phyloP scores from a whole-genome alignment of 2,329 filamentous ascomycete species.

The Venturia carpophila region DNA sequence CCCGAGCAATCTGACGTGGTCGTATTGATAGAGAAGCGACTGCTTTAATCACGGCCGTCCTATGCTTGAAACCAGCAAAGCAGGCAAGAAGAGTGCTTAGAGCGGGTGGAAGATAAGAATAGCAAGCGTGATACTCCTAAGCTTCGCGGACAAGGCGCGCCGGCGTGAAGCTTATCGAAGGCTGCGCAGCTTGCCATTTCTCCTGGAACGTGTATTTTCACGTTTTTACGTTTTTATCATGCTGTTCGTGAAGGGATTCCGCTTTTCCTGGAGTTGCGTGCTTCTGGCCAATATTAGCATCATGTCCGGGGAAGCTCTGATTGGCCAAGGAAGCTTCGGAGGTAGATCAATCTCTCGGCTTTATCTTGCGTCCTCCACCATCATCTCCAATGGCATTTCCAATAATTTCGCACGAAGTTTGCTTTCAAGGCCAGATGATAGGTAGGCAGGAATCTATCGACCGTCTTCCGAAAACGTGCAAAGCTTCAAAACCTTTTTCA shows the following conservation, averaged over 20 bases:
- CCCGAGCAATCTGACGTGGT: too few species aligned
- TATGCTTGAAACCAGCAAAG: background rate
- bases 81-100: too few species aligned
- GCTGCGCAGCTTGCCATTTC: background rate
- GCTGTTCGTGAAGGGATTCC: background rate
- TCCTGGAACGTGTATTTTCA: too few species aligned
- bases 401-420: too few species aligned
- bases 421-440: too few species aligned
- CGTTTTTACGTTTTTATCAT: background rate
- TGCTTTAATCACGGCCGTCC: too few species aligned
- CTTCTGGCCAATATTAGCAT: background rate
- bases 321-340: background rate
- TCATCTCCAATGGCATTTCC: background rate
- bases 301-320: background rate
- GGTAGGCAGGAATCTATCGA: too few species aligned
- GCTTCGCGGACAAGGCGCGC: background rate
- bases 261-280: background rate
- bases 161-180: background rate
- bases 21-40: too few species aligned
- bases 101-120: background rate
- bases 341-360: background rate
- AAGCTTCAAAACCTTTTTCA: too few species aligned
- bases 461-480: too few species aligned
- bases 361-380: background rate
- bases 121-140: background rate